A percentile compares a stretch with the other conserved stretches of the same genome.
Evolutionary conservation across 257 asterid species (phyloP).

Genomic region (Solanum sparsipilum): DNA sequence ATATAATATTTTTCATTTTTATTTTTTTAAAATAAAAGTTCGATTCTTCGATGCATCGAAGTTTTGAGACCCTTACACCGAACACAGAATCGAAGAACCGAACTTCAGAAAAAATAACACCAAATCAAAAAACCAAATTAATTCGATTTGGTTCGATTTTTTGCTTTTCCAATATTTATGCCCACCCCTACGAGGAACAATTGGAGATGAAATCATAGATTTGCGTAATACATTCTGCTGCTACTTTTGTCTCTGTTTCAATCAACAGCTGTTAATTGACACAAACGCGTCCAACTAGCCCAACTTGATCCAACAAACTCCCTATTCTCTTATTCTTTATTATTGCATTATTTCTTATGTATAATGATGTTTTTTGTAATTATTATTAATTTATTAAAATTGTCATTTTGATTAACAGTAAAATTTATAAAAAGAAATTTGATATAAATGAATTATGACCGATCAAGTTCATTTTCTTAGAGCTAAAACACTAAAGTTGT

Average conservation of each 20-base stretch:
- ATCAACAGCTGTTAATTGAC: conserved; percentile 32
- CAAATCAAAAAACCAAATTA: no score
- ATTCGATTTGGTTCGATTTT: no score
- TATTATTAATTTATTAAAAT: neutral
- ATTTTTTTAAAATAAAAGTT: no score
- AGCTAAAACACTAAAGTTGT: neutral
- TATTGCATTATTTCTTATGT: neutral
- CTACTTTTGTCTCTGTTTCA: neutral
- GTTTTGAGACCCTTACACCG: no score
- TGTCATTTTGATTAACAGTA: neutral
- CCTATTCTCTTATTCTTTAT: neutral
- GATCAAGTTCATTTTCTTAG: neutral
- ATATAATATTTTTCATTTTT: no score
- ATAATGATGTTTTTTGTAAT: neutral
- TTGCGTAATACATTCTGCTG: conserved; percentile 1
- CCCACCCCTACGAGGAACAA: neutral
- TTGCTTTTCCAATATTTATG: no score
- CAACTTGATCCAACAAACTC: neutral
- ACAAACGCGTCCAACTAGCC: neutral
- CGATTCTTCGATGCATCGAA: no score
- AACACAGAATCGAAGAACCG: no score
- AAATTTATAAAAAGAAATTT: neutral
- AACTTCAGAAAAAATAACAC: no score
- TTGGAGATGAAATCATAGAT: neutral
- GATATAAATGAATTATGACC: neutral